Evolutionary conservation across 2,329 filamentous ascomycete species (phyloP).

Genomic region (Microsporum ferrugineum): DNA sequence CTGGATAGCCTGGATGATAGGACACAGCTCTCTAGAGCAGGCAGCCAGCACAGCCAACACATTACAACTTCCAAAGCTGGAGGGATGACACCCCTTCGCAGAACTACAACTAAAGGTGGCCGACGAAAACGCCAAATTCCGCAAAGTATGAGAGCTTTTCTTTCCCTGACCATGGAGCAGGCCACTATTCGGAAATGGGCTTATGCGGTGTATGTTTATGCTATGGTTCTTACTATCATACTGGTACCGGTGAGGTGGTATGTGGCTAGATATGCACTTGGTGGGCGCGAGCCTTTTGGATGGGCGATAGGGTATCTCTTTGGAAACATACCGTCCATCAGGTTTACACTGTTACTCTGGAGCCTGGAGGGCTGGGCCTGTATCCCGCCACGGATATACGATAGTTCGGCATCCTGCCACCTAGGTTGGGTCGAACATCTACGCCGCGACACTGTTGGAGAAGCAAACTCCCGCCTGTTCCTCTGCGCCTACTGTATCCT

Average conservation of each 20-base stretch:
- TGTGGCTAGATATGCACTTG: slow-evolving; percentile 55
- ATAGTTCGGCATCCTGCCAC: slow-evolving; percentile 32
- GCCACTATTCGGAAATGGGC: slow-evolving; percentile 67
- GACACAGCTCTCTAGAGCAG: neutral
- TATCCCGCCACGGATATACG: slow-evolving; percentile 44
- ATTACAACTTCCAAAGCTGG: slow-evolving; percentile 29
- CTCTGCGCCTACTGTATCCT: slow-evolving; percentile 61
- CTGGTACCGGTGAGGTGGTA: slow-evolving; percentile 60
- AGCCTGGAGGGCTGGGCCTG: slow-evolving; percentile 65
- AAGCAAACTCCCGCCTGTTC: slow-evolving; percentile 69
- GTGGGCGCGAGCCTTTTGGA: slow-evolving; percentile 68
- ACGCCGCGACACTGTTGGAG: slow-evolving; percentile 55
- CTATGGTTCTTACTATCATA: slow-evolving; percentile 53
- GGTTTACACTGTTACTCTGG: slow-evolving; percentile 57
- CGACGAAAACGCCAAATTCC: slow-evolving; percentile 56
- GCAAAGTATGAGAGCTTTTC: slow-evolving; percentile 57
- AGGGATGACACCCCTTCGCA: slow-evolving; percentile 17
- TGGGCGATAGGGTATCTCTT: slow-evolving; percentile 89
- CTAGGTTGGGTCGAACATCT: slow-evolving; percentile 54
- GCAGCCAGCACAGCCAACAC: slow-evolving; percentile 32
- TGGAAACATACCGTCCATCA: slow-evolving; percentile 61
- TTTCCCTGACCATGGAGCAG: slow-evolving; percentile 68
- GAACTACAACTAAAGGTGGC: slow-evolving; percentile 46
- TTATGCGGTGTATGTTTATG: slow-evolving; percentile 71
- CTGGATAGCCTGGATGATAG: neutral